Evolutionary conservation across 2,329 filamentous ascomycete genomes (phyloP).

Genomic region (Kalaharituber pfeilii): DNA sequence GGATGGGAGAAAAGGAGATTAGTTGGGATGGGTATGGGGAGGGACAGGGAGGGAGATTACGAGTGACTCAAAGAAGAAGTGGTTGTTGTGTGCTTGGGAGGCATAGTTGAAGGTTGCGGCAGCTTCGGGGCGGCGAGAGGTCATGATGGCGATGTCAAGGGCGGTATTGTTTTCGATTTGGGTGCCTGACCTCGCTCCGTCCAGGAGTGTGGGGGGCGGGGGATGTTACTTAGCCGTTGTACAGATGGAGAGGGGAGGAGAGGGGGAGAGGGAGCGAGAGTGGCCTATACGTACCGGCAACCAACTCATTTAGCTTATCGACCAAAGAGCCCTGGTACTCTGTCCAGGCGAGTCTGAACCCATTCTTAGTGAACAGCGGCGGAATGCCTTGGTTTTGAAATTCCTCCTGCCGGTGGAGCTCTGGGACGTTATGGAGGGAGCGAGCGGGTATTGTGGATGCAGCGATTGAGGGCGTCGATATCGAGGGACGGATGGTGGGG

Average conservation of each 20-base stretch:
- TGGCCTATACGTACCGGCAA: conserved; percentile 42
- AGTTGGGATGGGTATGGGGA: background rate
- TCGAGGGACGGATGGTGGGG: no score
- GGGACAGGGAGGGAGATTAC: conserved; percentile 17
- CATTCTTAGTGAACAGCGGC: conserved; percentile 51
- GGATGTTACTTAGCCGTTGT: background rate
- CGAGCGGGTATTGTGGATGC: no score
- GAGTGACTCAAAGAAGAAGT: conserved; percentile 57
- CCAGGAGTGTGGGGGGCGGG: no score
- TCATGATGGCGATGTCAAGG: conserved; percentile 53
- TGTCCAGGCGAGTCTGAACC: conserved; percentile 61
- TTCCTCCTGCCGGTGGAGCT: background rate
- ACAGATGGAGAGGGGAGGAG: no score
- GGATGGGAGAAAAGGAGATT: conserved; percentile 10
- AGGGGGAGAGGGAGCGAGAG: no score
- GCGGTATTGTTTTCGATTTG: conserved; percentile 43
- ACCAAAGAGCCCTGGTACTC: conserved; percentile 62
- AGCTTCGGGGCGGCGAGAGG: conserved; percentile 58
- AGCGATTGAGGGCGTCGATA: no score
- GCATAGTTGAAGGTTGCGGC: conserved; percentile 88
- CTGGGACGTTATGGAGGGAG: background rate
- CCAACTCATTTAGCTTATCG: conserved; percentile 57
- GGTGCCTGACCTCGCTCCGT: conserved; percentile 36
- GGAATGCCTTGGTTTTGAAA: conserved; percentile 39
- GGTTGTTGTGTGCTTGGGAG: conserved; percentile 86